Evolutionary conservation across 2,329 filamentous ascomycete genomes (phyloP).

Genomic region (Rutstroemia sydowiana): DNA sequence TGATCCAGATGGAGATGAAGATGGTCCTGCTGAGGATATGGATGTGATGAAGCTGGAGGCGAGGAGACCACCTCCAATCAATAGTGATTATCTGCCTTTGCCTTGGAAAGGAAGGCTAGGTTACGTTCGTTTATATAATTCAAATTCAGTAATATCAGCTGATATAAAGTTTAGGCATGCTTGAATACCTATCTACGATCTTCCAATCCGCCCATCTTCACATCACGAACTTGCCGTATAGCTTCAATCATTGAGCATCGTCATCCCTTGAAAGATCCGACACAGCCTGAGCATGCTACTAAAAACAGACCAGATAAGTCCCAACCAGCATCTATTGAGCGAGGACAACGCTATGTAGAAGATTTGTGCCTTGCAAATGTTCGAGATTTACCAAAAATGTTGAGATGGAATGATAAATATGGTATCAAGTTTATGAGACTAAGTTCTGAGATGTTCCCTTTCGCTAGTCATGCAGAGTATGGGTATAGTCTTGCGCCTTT

Average conservation of each 20-base stretch:
- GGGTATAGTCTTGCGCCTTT: conserved; percentile 82
- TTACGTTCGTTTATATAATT: conserved; percentile 53
- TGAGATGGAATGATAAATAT: conserved; percentile 87
- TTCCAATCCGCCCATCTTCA: conserved; percentile 78
- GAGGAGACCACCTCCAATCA: conserved; percentile 58
- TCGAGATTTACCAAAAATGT: conserved; percentile 74
- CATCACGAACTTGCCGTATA: conserved; percentile 85
- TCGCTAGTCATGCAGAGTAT: conserved; percentile 80
- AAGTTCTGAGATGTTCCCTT: conserved; percentile 95
- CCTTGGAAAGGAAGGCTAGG: conserved; percentile 87
- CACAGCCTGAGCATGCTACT: conserved; percentile 68
- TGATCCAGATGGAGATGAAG: conserved; percentile 27
- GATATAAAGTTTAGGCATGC: conserved; percentile 53
- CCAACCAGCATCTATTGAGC: conserved; percentile 56
- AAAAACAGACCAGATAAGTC: conserved; percentile 80
- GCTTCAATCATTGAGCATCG: conserved; percentile 84
- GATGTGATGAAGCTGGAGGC: conserved; percentile 27
- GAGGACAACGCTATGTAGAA: conserved; percentile 69
- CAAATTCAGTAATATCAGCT: background rate
- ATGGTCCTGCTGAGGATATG: conserved; percentile 21
- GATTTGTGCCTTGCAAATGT: conserved; percentile 74
- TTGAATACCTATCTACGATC: conserved; percentile 84
- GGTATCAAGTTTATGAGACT: conserved; percentile 88
- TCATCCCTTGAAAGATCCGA: conserved; percentile 69
- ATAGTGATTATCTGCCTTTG: conserved; percentile 75